Conservation (phyloP, 805 yeast species). For the Candida coleopterorum region DNA sequence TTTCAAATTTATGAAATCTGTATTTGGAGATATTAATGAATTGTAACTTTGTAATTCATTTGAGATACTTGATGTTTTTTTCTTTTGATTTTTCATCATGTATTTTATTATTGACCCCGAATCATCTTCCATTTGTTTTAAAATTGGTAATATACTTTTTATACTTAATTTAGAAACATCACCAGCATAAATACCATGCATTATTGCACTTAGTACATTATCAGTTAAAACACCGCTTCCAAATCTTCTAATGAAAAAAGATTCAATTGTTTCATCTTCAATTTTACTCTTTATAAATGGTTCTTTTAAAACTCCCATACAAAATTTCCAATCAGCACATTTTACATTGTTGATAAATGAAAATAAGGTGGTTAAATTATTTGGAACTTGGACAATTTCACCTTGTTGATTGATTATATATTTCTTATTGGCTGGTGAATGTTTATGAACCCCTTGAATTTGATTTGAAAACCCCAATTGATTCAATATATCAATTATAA, state of each 20-base stretch:
- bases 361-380: conserved; percentile 25
- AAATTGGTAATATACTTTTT: conserved; percentile 48
- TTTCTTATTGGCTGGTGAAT: conserved; percentile 65
- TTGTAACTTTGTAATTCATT: conserved; percentile 5
- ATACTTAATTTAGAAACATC: conserved; percentile 67
- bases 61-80: background rate
- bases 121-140: conserved; percentile 54
- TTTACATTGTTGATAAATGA: conserved; percentile 23
- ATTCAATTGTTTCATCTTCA: conserved; percentile 67
- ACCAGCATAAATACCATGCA: conserved; percentile 85
- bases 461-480: conserved; percentile 45
- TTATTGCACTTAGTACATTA: conserved; percentile 71
- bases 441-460: conserved; percentile 53
- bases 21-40: conserved; percentile 8
- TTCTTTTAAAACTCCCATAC: conserved; percentile 44
- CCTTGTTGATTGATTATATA: conserved; percentile 50
- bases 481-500: conserved; percentile 57
- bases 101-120: conserved; percentile 56
- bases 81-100: conserved; percentile 11
- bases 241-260: conserved; percentile 65
- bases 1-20: conserved; percentile 34
- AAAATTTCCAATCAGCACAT: conserved; percentile 18
- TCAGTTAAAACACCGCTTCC: conserved; percentile 46
- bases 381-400: conserved; percentile 52
- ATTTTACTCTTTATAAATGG: conserved; percentile 34